Conservation (phyloP, 2,329 filamentous ascomycete species). For the Botrytis aclada region DNA sequence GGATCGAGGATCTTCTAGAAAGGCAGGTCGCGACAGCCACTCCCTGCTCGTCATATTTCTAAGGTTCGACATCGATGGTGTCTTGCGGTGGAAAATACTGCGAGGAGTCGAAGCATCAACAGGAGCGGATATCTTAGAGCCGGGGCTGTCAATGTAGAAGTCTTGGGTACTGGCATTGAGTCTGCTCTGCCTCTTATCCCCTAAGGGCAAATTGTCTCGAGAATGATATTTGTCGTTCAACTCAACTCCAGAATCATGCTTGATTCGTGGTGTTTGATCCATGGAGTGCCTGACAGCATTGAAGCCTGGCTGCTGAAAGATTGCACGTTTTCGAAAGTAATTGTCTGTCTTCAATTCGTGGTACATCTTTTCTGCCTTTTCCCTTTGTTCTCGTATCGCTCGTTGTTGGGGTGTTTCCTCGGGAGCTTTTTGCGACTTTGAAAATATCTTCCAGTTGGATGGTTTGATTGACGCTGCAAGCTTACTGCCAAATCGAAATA, state of each 20-base stretch:
- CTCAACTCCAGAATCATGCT: conserved; percentile 35
- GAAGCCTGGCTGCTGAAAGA: conserved; percentile 35
- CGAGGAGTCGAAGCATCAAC: conserved; percentile 22
- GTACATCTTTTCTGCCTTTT: conserved; percentile 50
- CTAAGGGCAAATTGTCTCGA: conserved; percentile 20
- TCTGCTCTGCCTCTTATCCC: conserved; percentile 33
- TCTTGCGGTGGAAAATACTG: conserved; percentile 30
- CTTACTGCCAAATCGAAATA: conserved; percentile 55
- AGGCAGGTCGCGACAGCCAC: not conserved
- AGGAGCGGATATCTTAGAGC: conserved; percentile 20
- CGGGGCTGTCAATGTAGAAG: conserved; percentile 15
- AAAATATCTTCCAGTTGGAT: conserved; percentile 46
- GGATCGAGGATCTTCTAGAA: conserved; percentile 6
- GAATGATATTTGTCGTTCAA: conserved; percentile 23
- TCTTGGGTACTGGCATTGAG: conserved; percentile 29
- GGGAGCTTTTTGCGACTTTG: conserved; percentile 37
- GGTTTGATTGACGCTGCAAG: conserved; percentile 54
- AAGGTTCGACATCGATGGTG: conserved; percentile 31
- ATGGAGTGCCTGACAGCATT: not conserved
- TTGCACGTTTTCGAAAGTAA: conserved; percentile 38
- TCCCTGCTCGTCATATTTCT: conserved; percentile 24
- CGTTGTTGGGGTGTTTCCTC: conserved; percentile 43
- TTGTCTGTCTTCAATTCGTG: conserved; percentile 52
- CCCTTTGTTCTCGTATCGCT: conserved; percentile 43
- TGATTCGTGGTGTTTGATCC: conserved; percentile 19